Conservation (phyloP, 352 stramenopile species). For the Chrysophaeum taylorii region DNA sequence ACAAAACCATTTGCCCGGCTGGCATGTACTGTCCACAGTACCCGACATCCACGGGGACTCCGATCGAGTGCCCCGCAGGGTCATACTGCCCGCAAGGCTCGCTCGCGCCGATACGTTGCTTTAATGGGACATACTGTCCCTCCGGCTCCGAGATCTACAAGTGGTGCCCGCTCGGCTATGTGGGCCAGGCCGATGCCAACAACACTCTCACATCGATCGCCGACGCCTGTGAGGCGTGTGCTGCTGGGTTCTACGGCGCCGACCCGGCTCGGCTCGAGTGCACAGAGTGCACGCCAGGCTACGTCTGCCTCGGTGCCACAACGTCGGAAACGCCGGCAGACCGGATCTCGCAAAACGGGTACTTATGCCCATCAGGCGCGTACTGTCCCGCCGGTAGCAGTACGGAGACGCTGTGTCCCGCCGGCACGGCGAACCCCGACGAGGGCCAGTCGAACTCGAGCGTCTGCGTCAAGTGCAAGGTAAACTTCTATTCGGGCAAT, state of each 20-base stretch:
- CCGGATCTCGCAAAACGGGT: slow-evolving; percentile 56
- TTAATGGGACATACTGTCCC: slow-evolving; percentile 50
- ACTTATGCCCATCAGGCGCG: slow-evolving; percentile 58
- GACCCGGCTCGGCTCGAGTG: slow-evolving; percentile 62
- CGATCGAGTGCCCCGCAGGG: slow-evolving; percentile 41
- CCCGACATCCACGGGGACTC: not conserved
- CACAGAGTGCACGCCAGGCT: slow-evolving; percentile 50
- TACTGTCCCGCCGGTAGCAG: slow-evolving; percentile 58
- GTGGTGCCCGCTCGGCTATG: slow-evolving; percentile 30
- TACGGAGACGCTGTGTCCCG: slow-evolving; percentile 52
- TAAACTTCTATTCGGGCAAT: slow-evolving; percentile 62
- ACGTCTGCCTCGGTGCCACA: slow-evolving; percentile 63
- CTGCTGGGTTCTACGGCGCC: slow-evolving; percentile 53
- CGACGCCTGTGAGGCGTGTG: slow-evolving; percentile 29
- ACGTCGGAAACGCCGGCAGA: slow-evolving; percentile 47
- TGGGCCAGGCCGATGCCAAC: slow-evolving; percentile 25
- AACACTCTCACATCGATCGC: slow-evolving; percentile 21
- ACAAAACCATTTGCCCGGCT: slow-evolving; percentile 20
- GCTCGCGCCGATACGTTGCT: slow-evolving; percentile 45
- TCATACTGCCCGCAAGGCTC: slow-evolving; percentile 49
- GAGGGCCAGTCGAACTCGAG: slow-evolving; percentile 39
- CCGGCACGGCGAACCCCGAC: slow-evolving; percentile 59
- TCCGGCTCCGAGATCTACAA: slow-evolving; percentile 40
- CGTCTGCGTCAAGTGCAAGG: slow-evolving; percentile 52
- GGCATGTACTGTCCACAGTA: slow-evolving; percentile 18